Conservation (phyloP, 148 eudicot genomes). For the Fagopyrum tataricum region DNA sequence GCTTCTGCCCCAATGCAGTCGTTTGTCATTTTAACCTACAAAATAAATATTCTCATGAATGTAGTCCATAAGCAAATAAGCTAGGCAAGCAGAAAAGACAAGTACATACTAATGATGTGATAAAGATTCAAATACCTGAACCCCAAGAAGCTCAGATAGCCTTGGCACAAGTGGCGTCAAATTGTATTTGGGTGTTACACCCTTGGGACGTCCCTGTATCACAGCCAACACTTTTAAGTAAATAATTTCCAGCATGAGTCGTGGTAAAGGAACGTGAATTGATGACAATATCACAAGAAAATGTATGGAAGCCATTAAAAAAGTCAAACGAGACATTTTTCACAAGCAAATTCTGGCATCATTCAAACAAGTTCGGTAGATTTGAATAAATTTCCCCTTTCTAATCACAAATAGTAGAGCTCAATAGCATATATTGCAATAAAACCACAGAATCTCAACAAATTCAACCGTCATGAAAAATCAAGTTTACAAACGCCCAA, state of each 20-base stretch:
- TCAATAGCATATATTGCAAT: neutral
- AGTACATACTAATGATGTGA: neutral
- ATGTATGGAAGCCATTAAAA: too few species aligned
- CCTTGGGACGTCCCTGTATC: constrained; percentile 66
- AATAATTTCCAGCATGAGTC: neutral
- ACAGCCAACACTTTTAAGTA: constrained; percentile 7
- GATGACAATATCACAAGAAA: too few species aligned
- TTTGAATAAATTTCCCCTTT: neutral
- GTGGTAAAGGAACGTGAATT: neutral
- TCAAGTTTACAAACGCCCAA: neutral
- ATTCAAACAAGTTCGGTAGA: neutral
- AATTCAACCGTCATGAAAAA: neutral
- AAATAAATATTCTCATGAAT: neutral
- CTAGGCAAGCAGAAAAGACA: too few species aligned
- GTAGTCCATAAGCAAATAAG: neutral
- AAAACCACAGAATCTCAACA: neutral
- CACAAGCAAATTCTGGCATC: too few species aligned
- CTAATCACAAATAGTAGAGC: neutral
- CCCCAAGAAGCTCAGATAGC: constrained; percentile 60
- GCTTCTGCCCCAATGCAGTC: constrained; percentile 80
- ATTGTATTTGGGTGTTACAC: constrained; percentile 75
- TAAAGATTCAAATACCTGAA: constrained; percentile 28
- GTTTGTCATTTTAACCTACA: constrained; percentile 66
- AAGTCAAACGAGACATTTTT: too few species aligned
- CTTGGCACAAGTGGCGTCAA: constrained; percentile 71